Conservation (phyloP, 208 protist species). For the Novymonas esmeraldas region DNA sequence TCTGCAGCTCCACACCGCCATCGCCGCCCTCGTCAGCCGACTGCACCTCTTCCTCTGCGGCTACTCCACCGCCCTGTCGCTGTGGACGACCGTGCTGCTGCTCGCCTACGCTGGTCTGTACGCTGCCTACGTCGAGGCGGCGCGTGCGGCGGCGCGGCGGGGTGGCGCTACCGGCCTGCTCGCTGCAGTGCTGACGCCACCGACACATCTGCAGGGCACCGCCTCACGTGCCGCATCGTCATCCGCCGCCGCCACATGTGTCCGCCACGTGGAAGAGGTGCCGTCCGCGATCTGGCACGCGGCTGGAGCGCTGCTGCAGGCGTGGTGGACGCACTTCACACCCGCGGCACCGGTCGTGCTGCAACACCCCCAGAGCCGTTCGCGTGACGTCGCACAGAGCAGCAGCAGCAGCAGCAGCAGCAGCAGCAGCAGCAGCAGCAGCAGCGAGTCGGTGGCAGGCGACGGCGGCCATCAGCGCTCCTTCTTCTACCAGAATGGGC, state of each 20-base stretch:
- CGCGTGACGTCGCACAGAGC: no score
- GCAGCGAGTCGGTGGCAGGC: no score
- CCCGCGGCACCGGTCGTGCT: not conserved
- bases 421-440: not conserved
- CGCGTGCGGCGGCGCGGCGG: slow-evolving; percentile 5
- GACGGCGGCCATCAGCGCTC: not conserved
- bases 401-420: not conserved
- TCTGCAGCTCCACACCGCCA: slow-evolving; percentile 45
- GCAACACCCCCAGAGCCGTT: no score
- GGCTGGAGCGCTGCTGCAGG: not conserved
- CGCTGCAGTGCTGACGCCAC: not conserved
- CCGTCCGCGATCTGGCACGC: not conserved
- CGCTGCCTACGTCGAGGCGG: slow-evolving; percentile 15
- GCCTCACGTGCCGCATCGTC: not conserved
- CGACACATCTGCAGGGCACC: no score
- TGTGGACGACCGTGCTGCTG: slow-evolving; percentile 30
- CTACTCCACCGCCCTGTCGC: slow-evolving; percentile 52
- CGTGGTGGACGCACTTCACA: not conserved
- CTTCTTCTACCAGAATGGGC: slow-evolving; percentile 43
- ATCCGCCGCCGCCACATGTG: no score
- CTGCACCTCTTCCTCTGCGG: slow-evolving; percentile 43
- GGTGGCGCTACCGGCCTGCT: not conserved
- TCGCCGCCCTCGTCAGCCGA: slow-evolving; percentile 45
- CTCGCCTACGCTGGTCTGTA: slow-evolving; percentile 23
- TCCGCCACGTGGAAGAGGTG: not conserved